These are phyloP conservation scores for Leishmania turanica DNA, from an alignment of 208 protist genomes.

Conservation along the genomic window DNA sequence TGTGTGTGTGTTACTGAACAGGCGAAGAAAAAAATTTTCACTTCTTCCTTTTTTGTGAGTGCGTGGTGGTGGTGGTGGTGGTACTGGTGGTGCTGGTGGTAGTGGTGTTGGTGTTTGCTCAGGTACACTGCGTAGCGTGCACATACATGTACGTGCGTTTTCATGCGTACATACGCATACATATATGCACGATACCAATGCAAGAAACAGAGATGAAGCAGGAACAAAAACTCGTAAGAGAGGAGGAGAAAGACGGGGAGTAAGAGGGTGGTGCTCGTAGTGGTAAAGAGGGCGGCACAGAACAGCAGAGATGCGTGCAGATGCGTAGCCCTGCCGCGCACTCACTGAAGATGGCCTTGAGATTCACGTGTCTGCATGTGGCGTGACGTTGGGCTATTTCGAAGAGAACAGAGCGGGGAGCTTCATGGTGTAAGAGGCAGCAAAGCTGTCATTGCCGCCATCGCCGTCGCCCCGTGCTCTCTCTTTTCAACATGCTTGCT, in stretches of 20 bases:
- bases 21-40: not conserved
- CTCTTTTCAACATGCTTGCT: not conserved
- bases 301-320: not conserved
- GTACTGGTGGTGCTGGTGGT: not conserved
- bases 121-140: conserved; percentile 1
- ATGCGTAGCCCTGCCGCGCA: not conserved
- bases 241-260: not conserved
- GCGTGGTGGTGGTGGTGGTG: not conserved
- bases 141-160: not conserved
- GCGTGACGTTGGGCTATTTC: not conserved
- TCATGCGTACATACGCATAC: not conserved
- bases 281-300: not conserved
- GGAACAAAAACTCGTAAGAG: not conserved
- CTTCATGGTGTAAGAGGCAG: not conserved
- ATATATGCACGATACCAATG: not conserved
- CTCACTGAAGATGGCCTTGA: not conserved
- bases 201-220: not conserved
- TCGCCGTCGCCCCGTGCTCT: not conserved
- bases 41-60: not conserved
- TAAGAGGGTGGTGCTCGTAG: not conserved
- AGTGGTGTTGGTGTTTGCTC: not conserved
- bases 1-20: not conserved
- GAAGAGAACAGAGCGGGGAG: not conserved
- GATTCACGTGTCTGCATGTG: not conserved
- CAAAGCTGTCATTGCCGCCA: not conserved